Conservation (phyloP, 768 basidiomycete species). For the Lactifluus rugatus region DNA sequence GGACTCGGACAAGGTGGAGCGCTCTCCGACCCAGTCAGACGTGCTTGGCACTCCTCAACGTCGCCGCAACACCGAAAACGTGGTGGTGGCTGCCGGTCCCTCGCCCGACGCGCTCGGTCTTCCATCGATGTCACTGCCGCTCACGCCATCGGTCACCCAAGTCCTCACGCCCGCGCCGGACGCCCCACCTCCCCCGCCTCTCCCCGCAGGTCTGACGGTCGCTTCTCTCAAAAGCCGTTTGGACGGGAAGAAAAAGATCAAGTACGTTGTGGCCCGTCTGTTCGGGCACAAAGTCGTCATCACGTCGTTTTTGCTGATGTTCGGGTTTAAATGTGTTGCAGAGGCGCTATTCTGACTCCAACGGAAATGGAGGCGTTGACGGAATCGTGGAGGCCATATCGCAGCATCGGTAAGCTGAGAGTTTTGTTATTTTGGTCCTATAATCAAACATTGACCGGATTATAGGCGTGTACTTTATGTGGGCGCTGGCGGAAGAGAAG, state of each 20-base stretch:
- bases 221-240: slow-evolving; percentile 49
- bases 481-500: slow-evolving; percentile 53
- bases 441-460: slow-evolving; percentile 3
- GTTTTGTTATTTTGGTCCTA: neutral
- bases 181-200: slow-evolving; percentile 25
- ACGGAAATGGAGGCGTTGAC: slow-evolving; percentile 76
- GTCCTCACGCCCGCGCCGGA: slow-evolving; percentile 32
- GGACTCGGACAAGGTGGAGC: slow-evolving; percentile 6
- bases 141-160: slow-evolving; percentile 61
- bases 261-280: slow-evolving; percentile 35
- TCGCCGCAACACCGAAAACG: neutral
- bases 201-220: slow-evolving; percentile 54
- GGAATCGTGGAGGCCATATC: slow-evolving; percentile 68
- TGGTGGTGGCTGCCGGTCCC: neutral
- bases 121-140: slow-evolving; percentile 41
- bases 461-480: slow-evolving; percentile 78
- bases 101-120: slow-evolving; percentile 22
- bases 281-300: neutral
- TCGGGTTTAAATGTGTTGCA: slow-evolving; percentile 22
- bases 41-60: neutral
- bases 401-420: slow-evolving; percentile 54
- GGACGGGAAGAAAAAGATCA: slow-evolving; percentile 60
- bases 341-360: slow-evolving; percentile 67
- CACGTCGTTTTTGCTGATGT: neutral
- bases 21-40: neutral